Conservation (phyloP, 768 basidiomycete species). For the Termitomyces sp. region DNA sequence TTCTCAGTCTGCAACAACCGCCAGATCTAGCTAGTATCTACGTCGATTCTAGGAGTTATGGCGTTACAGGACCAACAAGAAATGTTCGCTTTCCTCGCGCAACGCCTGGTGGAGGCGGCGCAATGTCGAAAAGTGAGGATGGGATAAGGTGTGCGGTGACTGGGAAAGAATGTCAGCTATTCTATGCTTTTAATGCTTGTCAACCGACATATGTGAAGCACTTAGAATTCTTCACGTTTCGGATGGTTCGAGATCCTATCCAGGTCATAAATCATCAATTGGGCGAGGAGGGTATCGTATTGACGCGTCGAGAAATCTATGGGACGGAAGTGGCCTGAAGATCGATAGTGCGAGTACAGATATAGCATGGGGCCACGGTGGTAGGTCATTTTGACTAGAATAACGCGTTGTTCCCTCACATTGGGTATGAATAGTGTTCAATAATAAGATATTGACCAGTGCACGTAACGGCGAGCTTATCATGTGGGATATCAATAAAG, state of each 20-base stretch:
- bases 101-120: slow-evolving; percentile 56
- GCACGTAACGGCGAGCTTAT: slow-evolving; percentile 79
- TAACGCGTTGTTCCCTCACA: neutral
- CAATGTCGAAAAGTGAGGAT: slow-evolving; percentile 65
- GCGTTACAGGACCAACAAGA: slow-evolving; percentile 37
- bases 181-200: neutral
- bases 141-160: slow-evolving; percentile 65
- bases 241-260: slow-evolving; percentile 35
- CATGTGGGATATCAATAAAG: slow-evolving; percentile 75
- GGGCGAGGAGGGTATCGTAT: slow-evolving; percentile 62
- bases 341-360: slow-evolving; percentile 76
- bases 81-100: slow-evolving; percentile 59
- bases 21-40: slow-evolving; percentile 15
- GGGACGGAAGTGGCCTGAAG: slow-evolving; percentile 75
- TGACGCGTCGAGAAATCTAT: slow-evolving; percentile 72
- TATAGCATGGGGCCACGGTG: slow-evolving; percentile 72
- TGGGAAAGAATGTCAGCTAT: slow-evolving; percentile 63
- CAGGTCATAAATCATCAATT: slow-evolving; percentile 46
- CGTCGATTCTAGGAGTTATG: slow-evolving; percentile 37
- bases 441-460: slow-evolving; percentile 74
- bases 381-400: slow-evolving; percentile 30
- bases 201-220: slow-evolving; percentile 30
- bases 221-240: slow-evolving; percentile 57
- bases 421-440: slow-evolving; percentile 41
- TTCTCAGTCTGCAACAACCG: neutral